Evolutionary conservation across 768 basidiomycete species (phyloP).

Genomic region (Auricularia heimuer): DNA sequence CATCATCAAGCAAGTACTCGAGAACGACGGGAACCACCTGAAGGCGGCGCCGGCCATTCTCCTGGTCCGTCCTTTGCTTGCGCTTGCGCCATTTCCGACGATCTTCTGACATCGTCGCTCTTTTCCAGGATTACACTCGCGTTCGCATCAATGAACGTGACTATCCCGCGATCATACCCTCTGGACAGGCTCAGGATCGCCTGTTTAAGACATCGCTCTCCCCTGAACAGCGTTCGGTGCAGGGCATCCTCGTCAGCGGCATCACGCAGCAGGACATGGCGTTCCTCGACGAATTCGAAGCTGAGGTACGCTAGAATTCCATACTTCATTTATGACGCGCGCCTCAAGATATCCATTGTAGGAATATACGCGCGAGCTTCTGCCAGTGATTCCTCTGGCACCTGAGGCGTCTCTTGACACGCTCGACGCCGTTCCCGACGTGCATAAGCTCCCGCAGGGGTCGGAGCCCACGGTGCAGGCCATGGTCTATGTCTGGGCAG

Average conservation of each 20-base stretch:
- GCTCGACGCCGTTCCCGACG: neutral
- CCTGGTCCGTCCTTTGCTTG: neutral
- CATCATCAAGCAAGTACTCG: constrained; percentile 27
- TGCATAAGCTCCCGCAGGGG: neutral
- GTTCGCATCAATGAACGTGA: constrained; percentile 17
- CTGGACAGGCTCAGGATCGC: constrained; percentile 11
- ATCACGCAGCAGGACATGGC: constrained; percentile 21
- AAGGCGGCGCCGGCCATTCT: constrained; percentile 26
- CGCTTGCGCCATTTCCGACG: neutral
- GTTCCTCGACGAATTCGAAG: constrained; percentile 30
- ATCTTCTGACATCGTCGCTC: neutral
- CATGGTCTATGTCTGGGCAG: neutral
- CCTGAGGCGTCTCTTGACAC: neutral
- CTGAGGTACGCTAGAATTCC: constrained; percentile 14
- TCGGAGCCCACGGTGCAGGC: neutral
- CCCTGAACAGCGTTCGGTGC: constrained; percentile 21
- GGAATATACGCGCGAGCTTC: neutral
- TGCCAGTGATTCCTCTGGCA: neutral
- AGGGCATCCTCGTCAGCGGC: constrained; percentile 28
- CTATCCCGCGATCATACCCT: constrained; percentile 29
- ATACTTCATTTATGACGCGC: neutral
- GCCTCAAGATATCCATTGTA: neutral
- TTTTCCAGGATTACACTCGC: constrained; percentile 2
- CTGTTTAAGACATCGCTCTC: constrained; percentile 8
- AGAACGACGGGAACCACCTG: constrained; percentile 18